Percentiles rank a stretch among this genome's conserved stretches.
phyloP scores from a whole-genome alignment of 2,329 filamentous ascomycete species.

The Aureobasidium sp. region DNA sequence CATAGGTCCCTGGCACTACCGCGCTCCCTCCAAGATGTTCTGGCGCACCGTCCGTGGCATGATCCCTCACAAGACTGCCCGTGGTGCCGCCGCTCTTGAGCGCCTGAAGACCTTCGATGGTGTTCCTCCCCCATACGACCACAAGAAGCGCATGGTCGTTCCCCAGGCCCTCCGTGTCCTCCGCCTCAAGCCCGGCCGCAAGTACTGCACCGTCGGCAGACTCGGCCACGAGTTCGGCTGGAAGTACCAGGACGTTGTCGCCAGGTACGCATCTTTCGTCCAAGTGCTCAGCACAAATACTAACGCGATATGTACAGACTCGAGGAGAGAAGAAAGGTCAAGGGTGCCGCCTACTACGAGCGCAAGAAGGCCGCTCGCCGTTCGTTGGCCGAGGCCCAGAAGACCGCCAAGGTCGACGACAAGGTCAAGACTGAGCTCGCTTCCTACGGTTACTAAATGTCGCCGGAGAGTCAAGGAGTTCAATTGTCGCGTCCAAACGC shows the following conservation, averaged over 20 bases:
- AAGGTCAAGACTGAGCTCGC: slow-evolving; percentile 86
- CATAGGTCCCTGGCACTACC: slow-evolving; percentile 98
- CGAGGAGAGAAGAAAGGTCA: slow-evolving; percentile 99
- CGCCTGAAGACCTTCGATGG: slow-evolving; percentile 99
- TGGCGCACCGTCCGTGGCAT: slow-evolving; percentile 99
- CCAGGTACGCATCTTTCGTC: slow-evolving; percentile 58
- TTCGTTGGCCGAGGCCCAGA: slow-evolving; percentile 88
- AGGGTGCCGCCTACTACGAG: slow-evolving; percentile 98
- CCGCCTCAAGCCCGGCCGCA: slow-evolving; percentile 95
- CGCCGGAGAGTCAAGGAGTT: slow-evolving; percentile 7
- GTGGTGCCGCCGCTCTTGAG: slow-evolving; percentile 92
- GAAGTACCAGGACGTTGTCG: slow-evolving; percentile 99
- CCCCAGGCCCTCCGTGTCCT: slow-evolving; percentile 96
- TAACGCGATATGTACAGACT: slow-evolving; percentile 54
- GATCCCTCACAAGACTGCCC: slow-evolving; percentile 99
- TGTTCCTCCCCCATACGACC: slow-evolving; percentile 97
- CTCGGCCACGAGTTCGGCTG: slow-evolving; percentile 99
- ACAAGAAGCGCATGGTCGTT: slow-evolving; percentile 99
- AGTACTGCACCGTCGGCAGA: slow-evolving; percentile 99
- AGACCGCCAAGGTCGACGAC: slow-evolving; percentile 77
- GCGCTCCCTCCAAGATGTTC: slow-evolving; percentile 97
- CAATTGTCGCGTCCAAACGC: slow-evolving; percentile 11
- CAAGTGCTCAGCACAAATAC: background rate
- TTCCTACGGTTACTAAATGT: slow-evolving; percentile 77
- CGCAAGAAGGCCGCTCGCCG: slow-evolving; percentile 95